These are phyloP conservation scores for Diplodia sapinea DNA, from an alignment of 2,329 filamentous ascomycete genomes.

Conservation along the genomic window DNA sequence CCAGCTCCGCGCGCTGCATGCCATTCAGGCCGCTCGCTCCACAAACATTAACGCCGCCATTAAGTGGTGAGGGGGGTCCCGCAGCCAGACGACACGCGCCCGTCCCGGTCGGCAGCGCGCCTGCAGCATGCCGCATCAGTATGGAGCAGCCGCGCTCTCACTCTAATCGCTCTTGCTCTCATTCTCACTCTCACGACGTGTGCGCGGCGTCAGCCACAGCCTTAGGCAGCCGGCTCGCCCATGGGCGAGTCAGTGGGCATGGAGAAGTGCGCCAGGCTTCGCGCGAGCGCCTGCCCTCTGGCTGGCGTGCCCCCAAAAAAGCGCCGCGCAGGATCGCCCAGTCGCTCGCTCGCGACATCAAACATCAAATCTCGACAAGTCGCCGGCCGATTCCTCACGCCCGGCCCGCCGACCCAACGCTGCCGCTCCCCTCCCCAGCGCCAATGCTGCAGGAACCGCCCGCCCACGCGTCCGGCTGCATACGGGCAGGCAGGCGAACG, in stretches of 20 bases:
- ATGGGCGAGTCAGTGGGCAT: conserved; percentile 23
- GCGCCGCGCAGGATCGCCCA: conserved; percentile 28
- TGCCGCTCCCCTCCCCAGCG: not conserved
- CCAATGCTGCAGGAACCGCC: not conserved
- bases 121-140: not conserved
- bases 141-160: not conserved
- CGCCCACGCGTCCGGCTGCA: conserved; percentile 5
- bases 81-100: conserved; percentile 6
- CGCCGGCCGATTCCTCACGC: conserved; percentile 8
- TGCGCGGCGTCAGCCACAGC: not conserved
- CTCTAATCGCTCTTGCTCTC: too few species aligned
- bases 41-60: conserved; percentile 23
- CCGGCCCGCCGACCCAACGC: not conserved
- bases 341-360: conserved; percentile 27
- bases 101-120: not conserved
- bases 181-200: not conserved
- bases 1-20: conserved; percentile 27
- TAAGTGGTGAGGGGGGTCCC: conserved; percentile 19
- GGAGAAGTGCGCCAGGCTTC: conserved; percentile 22
- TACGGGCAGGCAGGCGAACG: not conserved
- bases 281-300: conserved; percentile 10
- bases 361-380: conserved; percentile 25
- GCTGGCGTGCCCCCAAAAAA: conserved; percentile 14
- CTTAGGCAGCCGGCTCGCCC: not conserved
- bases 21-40: conserved; percentile 23